A percentile compares a stretch with the other conserved stretches of the same genome.
Evolutionary conservation across 1,284 basidiomycete species (phyloP).

Genomic region (Crepidotus sp.): DNA sequence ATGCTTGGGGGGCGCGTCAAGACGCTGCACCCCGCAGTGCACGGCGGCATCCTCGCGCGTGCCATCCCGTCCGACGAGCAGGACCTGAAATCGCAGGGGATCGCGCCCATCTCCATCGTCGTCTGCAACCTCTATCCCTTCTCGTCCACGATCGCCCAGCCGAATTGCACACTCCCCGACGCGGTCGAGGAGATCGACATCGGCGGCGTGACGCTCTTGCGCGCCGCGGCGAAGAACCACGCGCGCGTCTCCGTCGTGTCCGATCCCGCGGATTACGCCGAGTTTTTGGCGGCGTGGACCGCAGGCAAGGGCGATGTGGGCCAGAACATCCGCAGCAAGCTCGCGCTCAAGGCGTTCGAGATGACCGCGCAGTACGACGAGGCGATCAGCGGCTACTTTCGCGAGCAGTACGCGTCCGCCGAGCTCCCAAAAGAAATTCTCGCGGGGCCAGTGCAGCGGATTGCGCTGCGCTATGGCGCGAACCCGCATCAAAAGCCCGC

Average conservation of each 20-base stretch:
- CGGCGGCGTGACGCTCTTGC: slow-evolving; percentile 94
- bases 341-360: slow-evolving; percentile 97
- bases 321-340: slow-evolving; percentile 62
- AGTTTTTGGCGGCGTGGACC: slow-evolving; percentile 75
- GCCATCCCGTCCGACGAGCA: slow-evolving; percentile 79
- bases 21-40: slow-evolving; percentile 97
- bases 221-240: slow-evolving; percentile 99
- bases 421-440: slow-evolving; percentile 57
- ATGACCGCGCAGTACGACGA: slow-evolving; percentile 93
- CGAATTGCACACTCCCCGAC: slow-evolving; percentile 82
- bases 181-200: slow-evolving; percentile 99
- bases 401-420: slow-evolving; percentile 86
- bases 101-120: slow-evolving; percentile 88
- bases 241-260: slow-evolving; percentile 87
- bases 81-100: slow-evolving; percentile 75
- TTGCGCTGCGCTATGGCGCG: slow-evolving; percentile 89
- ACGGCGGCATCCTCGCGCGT: slow-evolving; percentile 95
- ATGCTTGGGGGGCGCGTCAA: slow-evolving; percentile 99
- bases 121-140: slow-evolving; percentile 99
- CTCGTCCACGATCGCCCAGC: slow-evolving; percentile 81
- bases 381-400: slow-evolving; percentile 95
- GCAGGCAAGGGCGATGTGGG: slow-evolving; percentile 62
- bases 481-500: slow-evolving; percentile 99
- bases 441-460: slow-evolving; percentile 69
- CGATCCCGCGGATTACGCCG: slow-evolving; percentile 87